phyloP scores from a whole-genome alignment of 2,329 filamentous ascomycete genomes.

The Didymella glomerata region DNA sequence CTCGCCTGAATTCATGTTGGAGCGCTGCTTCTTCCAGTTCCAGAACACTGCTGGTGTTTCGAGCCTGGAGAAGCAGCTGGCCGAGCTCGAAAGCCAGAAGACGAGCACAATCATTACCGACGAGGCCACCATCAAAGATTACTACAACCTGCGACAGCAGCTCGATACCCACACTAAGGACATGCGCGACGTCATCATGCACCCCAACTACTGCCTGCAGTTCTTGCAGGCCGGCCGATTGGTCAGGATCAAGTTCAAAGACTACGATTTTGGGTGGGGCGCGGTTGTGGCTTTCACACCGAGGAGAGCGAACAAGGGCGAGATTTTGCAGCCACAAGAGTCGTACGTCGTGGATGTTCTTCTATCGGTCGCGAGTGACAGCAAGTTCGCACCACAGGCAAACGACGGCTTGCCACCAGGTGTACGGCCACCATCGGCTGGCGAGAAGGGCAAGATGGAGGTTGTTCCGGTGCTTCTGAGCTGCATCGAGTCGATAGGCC shows the following conservation, averaged over 20 bases:
- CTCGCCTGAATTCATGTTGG: slow-evolving; percentile 98
- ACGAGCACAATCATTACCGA: slow-evolving; percentile 80
- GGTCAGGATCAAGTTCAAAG: slow-evolving; percentile 81
- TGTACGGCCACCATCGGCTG: slow-evolving; percentile 66
- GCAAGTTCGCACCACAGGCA: slow-evolving; percentile 64
- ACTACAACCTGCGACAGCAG: slow-evolving; percentile 88
- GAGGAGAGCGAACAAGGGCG: slow-evolving; percentile 72
- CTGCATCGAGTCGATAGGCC: slow-evolving; percentile 83
- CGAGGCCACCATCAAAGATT: slow-evolving; percentile 89
- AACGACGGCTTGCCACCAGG: slow-evolving; percentile 71
- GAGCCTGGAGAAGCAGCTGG: slow-evolving; percentile 81
- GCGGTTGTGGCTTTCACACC: slow-evolving; percentile 78
- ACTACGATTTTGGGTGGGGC: slow-evolving; percentile 93
- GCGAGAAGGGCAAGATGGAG: slow-evolving; percentile 76
- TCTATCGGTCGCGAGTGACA: slow-evolving; percentile 67
- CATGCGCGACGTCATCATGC: slow-evolving; percentile 89
- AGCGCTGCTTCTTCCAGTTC: slow-evolving; percentile 97
- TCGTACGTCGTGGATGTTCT: slow-evolving; percentile 85
- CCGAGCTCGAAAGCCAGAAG: slow-evolving; percentile 77
- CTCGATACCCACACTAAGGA: slow-evolving; percentile 85
- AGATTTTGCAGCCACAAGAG: slow-evolving; percentile 75
- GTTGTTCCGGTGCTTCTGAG: slow-evolving; percentile 86
- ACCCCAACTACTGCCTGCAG: slow-evolving; percentile 83
- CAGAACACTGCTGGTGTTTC: slow-evolving; percentile 92
- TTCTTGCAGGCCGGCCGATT: slow-evolving; percentile 90